phyloP scores from a whole-genome alignment of 2,329 filamentous ascomycete species.

The Trichoderma hamatum region DNA sequence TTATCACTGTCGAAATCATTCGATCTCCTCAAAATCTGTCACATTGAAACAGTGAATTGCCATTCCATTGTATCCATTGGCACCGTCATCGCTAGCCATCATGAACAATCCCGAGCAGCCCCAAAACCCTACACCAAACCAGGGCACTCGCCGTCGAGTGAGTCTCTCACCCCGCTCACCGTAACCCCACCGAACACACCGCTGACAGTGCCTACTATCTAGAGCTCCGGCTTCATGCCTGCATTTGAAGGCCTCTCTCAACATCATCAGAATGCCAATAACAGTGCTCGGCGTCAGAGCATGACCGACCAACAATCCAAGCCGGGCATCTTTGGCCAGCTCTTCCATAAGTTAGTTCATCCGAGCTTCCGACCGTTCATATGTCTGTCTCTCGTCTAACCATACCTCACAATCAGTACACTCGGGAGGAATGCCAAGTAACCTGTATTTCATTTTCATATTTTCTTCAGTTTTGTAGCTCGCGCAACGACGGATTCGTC shows the following conservation, averaged over 20 bases:
- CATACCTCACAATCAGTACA: constrained; percentile 5
- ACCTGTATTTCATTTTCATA: background rate
- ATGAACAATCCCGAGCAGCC: constrained; percentile 33
- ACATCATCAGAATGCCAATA: constrained; percentile 52
- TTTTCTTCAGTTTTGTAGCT: background rate
- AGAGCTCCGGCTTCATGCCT: constrained; percentile 52
- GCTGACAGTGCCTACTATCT: constrained; percentile 1
- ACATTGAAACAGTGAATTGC: background rate
- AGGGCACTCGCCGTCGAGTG: constrained; percentile 39
- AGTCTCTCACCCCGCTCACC: background rate
- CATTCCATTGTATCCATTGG: background rate
- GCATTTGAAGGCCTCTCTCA: constrained; percentile 55
- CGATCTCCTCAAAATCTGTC: background rate
- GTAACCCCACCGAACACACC: background rate
- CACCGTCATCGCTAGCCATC: background rate
- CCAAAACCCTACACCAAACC: constrained; percentile 29
- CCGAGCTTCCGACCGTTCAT: background rate
- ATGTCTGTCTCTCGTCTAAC: background rate
- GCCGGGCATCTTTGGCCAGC: constrained; percentile 54
- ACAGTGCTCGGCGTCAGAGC: constrained; percentile 55
- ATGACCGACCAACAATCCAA: constrained; percentile 56
- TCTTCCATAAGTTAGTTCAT: constrained; percentile 59
- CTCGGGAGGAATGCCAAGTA: constrained; percentile 28
- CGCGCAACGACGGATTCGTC: background rate
- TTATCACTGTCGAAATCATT: background rate